Base-by-base conservation (phyloP, 1,284 basidiomycete species). In the Rhodotorula sp. region DNA sequence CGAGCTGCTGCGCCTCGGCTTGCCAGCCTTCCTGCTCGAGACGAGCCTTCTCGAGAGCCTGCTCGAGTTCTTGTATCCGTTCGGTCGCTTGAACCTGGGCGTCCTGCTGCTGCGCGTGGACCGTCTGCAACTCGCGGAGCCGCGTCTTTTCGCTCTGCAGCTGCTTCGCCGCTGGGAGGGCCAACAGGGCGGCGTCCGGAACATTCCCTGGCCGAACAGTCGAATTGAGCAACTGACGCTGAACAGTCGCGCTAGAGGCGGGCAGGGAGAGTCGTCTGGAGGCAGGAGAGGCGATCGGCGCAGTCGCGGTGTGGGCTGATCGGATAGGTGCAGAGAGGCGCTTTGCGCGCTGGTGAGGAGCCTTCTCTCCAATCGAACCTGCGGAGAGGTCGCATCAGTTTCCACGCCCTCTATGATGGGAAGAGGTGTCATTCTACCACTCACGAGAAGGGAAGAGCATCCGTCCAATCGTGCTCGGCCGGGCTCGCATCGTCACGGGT, bases 21-120 rank as follows among this genome's bases (percentile, higher is more conserved):
- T 75, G 67, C 74, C 74, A 75, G 18, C 74, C 74, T 49, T 75
- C 74, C 12, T 63, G 62, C 20, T 75, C 74, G 4, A 58, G 37
- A 22, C 33, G 20, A 18, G 45, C 53, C 49, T 30, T 48, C 33
- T 55, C 58, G 7, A 59, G 48, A 44, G 29, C 62, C 12, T 59
- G 62, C 44, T 68, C 70, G 49, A 74, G 65, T 30, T 57, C 45
- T 30, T 24, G 15, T 37, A 71, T 66, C 15, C 62, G 56, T 4
- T 51, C 61, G 4, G 51, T 33, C 5, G 70, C 63, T 22, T 60
- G 48, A 3, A 59, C 64, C 20, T 48, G 64, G 48, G 65, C 33
- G 14, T 37, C 51, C 24, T 58, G 29, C 42, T 62, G 46, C 8
- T 53, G 29, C 12, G 60, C 61, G 42, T 69, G 57, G 4, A 48